phyloP scores from a whole-genome alignment of 2,329 filamentous ascomycete genomes.

The Calonectria hawksworthii region DNA sequence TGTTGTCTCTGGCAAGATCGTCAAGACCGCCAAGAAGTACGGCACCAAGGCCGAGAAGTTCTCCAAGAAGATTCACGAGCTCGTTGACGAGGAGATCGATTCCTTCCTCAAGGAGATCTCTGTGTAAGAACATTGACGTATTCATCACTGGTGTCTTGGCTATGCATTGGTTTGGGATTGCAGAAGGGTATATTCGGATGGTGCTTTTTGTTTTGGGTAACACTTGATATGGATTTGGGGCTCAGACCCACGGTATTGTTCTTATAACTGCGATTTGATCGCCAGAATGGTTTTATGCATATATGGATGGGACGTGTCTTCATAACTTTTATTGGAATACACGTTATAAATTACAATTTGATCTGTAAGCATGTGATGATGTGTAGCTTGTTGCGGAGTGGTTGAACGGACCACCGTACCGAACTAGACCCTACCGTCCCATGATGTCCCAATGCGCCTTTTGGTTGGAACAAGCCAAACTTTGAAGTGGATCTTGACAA shows the following conservation, averaged over 20 bases:
- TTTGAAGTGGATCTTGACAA: too few species aligned
- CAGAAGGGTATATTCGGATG: constrained; percentile 39
- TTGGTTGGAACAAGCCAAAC: neutral
- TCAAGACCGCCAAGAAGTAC: constrained; percentile 66
- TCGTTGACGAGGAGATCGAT: constrained; percentile 73
- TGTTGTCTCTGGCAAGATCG: constrained; percentile 68
- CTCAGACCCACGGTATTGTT: constrained; percentile 35
- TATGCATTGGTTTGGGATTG: constrained; percentile 44
- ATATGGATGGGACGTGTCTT: constrained; percentile 9
- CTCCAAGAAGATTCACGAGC: constrained; percentile 73
- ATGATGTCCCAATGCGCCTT: too few species aligned
- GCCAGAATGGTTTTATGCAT: constrained; percentile 22
- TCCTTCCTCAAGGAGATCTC: constrained; percentile 69
- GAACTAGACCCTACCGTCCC: too few species aligned
- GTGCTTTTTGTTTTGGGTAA: constrained; percentile 48
- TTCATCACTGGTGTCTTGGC: constrained; percentile 41
- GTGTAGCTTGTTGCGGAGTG: too few species aligned
- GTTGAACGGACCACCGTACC: too few species aligned
- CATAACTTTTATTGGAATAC: constrained; percentile 24
- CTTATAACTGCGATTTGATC: constrained; percentile 29
- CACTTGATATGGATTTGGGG: constrained; percentile 37
- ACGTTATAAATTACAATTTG: constrained; percentile 16
- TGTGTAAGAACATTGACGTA: constrained; percentile 49
- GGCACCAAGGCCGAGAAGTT: constrained; percentile 72
- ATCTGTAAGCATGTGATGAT: neutral